These are phyloP conservation scores for Setaria italica DNA, from an alignment of 202 grass and related monocot genomes.

Conservation along the genomic window DNA sequence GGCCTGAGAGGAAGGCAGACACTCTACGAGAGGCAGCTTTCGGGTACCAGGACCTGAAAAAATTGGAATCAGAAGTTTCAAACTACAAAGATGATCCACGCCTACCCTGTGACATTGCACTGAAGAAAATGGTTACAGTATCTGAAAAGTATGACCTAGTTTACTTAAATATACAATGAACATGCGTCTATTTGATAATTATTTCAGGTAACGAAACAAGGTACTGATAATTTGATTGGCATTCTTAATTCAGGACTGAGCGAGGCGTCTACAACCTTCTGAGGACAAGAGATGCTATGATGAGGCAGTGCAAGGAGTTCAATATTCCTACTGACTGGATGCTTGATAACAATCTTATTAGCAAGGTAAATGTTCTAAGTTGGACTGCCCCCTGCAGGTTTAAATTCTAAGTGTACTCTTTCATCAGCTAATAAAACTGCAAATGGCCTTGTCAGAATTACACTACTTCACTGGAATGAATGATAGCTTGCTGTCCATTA, in stretches of 20 bases:
- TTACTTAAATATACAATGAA: conserved; percentile 16
- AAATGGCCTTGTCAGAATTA: conserved; percentile 23
- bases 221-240: conserved; percentile 38
- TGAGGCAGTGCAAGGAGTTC: conserved; percentile 86
- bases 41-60: conserved; percentile 93
- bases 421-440: background rate
- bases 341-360: conserved; percentile 84
- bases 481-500: background rate
- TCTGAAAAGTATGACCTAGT: conserved; percentile 80
- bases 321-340: conserved; percentile 97
- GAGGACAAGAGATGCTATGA: conserved; percentile 82
- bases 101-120: conserved; percentile 82
- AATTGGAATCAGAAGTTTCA: conserved; percentile 86
- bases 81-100: conserved; percentile 85
- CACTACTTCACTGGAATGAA: background rate
- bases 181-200: background rate
- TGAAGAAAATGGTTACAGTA: conserved; percentile 92
- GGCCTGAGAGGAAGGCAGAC: conserved; percentile 98
- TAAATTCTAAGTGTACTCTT: conserved; percentile 22
- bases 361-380: conserved; percentile 70
- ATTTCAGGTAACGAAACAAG: background rate
- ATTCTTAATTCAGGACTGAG: conserved; percentile 78
- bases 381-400: background rate
- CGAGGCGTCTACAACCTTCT: conserved; percentile 82
- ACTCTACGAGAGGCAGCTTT: conserved; percentile 92